Evolutionary conservation across 2,329 filamentous ascomycete species (phyloP), one percentile per base, ranked within the genome.

Genomic region (Colletotrichum sp.): DNA sequence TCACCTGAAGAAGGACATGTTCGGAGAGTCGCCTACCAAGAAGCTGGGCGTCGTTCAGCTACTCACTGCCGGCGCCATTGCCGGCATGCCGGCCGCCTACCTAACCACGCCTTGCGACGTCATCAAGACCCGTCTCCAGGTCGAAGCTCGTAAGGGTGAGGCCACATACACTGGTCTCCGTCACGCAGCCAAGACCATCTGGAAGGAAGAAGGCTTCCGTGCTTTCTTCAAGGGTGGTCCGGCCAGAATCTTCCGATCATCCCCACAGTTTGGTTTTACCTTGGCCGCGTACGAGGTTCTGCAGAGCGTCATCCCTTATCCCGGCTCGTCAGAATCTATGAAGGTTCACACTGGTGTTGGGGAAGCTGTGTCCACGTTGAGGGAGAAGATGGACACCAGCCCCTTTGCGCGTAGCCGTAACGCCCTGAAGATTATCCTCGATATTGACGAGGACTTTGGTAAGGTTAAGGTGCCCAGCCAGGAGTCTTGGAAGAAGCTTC

Each of bases 221-320:
- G 97, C 97, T 30, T 99, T 99, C 90, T 99, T 98, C 93, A 98
- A 98, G 89, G 97, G 97, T 79, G 97, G 97, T 2, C 96, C 96
- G 2, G 97, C 97, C 10, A 95, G 97, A 88, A 97, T 99, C 82
- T 86, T 98, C 84, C 94, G 97, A 81, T 98, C 96, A 1, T 98
- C 96, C 15, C 97, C 97, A 18, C 97, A 99, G 84, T 99, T 99
- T 84, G 97, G 97, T 78, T 98, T 98, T 89, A 99, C 97, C 0
- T 92, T 99, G 28, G 97, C 97, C 5, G 94, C 95, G 58, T 99
- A 98, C 85, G 97, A 99, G 86, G 90, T 99, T 48, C 88, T 99
- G 66, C 96, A 98, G 87, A 94, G 89, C 76, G 70, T 93, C 58
- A 86, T 98, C 60, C 97, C 97, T 8, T 92, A 94, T 88, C 95